Percentiles rank a stretch among this genome's conserved stretches.
Conservation (phyloP, 73 alveolate genomes). For the Diophrys sp. region DNA sequence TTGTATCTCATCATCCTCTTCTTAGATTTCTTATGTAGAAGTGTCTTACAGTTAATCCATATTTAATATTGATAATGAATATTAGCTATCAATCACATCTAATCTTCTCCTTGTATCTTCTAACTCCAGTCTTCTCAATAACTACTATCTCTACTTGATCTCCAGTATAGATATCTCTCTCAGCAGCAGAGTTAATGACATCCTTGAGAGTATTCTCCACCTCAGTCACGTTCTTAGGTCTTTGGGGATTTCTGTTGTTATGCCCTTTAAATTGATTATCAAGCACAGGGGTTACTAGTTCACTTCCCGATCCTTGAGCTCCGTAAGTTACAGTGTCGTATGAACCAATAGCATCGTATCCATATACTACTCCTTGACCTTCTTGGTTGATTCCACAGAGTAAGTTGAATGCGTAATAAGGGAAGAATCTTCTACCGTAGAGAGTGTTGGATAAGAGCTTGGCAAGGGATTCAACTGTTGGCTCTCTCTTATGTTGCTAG, state of each 20-base stretch:
- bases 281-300: slow-evolving; percentile 81
- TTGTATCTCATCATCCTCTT: no score
- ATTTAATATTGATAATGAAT: no score
- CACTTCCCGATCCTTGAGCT: slow-evolving; percentile 88
- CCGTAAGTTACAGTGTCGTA: slow-evolving; percentile 89
- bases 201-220: slow-evolving; percentile 78
- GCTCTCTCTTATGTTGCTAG: slow-evolving; percentile 61
- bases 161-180: slow-evolving; percentile 94
- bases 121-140: slow-evolving; percentile 14
- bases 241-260: slow-evolving; percentile 33
- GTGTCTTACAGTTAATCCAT: no score
- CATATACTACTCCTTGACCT: slow-evolving; percentile 84
- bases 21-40: no score
- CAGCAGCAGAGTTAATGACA: slow-evolving; percentile 82
- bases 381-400: slow-evolving; percentile 82
- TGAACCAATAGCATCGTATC: slow-evolving; percentile 95
- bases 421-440: slow-evolving; percentile 94
- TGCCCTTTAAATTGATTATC: slow-evolving; percentile 78
- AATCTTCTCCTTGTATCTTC: slow-evolving; percentile 1
- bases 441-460: slow-evolving; percentile 72
- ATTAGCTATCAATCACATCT: slow-evolving; percentile 18
- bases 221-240: slow-evolving; percentile 38
- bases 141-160: slow-evolving; percentile 66
- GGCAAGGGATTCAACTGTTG: slow-evolving; percentile 69
- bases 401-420: slow-evolving; percentile 91